Evolutionary conservation across 768 basidiomycete genomes (phyloP).

Genomic region (Tremella fuciformis): DNA sequence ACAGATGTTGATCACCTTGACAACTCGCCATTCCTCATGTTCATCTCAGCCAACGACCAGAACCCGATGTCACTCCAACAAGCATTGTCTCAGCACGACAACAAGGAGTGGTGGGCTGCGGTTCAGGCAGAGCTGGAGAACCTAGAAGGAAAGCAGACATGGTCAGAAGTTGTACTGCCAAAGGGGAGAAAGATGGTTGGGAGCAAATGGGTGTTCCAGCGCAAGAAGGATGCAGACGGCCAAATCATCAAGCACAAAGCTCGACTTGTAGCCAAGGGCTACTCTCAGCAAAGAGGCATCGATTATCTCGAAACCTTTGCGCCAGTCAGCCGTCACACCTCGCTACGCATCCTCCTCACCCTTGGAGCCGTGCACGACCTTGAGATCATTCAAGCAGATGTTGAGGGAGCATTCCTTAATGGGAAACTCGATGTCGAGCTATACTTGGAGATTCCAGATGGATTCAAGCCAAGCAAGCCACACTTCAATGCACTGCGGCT

Average conservation of each 20-base stretch:
- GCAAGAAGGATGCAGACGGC: slow-evolving; percentile 41
- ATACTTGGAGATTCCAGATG: slow-evolving; percentile 14
- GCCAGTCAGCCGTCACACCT: slow-evolving; percentile 27
- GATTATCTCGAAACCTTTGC: slow-evolving; percentile 57
- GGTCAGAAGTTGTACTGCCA: slow-evolving; percentile 41
- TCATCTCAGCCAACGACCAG: background rate
- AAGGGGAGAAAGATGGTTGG: slow-evolving; percentile 47
- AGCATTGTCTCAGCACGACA: slow-evolving; percentile 1
- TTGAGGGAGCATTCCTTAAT: slow-evolving; percentile 21
- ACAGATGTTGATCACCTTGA: background rate
- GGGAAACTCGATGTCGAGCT: slow-evolving; percentile 10
- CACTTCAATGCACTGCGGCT: slow-evolving; percentile 7
- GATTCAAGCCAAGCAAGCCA: background rate
- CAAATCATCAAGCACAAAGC: too few relatives aligned
- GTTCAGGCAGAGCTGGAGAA: slow-evolving; percentile 37
- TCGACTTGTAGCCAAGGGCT: slow-evolving; percentile 57
- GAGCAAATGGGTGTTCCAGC: slow-evolving; percentile 51
- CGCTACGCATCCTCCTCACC: slow-evolving; percentile 22
- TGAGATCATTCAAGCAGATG: slow-evolving; percentile 11
- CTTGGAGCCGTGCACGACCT: slow-evolving; percentile 14
- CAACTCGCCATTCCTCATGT: background rate
- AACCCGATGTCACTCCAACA: background rate
- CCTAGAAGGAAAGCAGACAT: slow-evolving; percentile 43
- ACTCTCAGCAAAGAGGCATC: slow-evolving; percentile 53
- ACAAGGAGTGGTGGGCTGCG: slow-evolving; percentile 34